These are phyloP conservation scores for Dipodascopsis uninucleata DNA, from an alignment of 805 yeast genomes.

Conservation along the genomic window DNA sequence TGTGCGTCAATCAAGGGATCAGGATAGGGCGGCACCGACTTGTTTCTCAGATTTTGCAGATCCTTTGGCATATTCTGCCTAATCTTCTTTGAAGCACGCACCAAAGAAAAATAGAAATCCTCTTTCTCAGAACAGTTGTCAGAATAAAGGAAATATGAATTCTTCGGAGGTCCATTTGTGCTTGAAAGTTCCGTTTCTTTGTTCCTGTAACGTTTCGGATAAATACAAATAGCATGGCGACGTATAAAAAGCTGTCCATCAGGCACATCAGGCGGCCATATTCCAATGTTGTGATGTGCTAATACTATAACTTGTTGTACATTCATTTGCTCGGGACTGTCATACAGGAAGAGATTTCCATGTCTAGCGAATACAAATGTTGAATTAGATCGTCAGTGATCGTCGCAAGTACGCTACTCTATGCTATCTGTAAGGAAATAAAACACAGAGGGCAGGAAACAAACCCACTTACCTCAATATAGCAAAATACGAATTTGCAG, in stretches of 20 bases:
- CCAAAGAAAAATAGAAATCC: conserved; percentile 84
- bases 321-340: conserved; percentile 59
- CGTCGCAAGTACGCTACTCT: no score
- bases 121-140: conserved; percentile 82
- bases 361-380: conserved; percentile 55
- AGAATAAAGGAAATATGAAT: conserved; percentile 60
- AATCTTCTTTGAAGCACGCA: conserved; percentile 64
- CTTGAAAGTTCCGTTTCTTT: no score
- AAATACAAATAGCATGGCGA: conserved; percentile 69
- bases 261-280: conserved; percentile 77
- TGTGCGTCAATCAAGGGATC: conserved; percentile 67
- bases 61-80: neutral
- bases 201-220: conserved; percentile 40
- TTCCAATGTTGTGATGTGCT: conserved; percentile 61
- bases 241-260: conserved; percentile 82
- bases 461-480: conserved; percentile 35
- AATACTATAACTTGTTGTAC: conserved; percentile 77
- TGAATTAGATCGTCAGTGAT: no score
- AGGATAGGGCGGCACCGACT: conserved; percentile 29
- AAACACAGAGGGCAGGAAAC: neutral
- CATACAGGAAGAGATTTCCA: conserved; percentile 83
- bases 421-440: conserved; percentile 49
- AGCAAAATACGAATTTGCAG: conserved; percentile 34
- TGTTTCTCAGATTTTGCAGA: no score
- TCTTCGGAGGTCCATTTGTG: conserved; percentile 34